Conservation (phyloP, 179 eudicot genomes). For the Kewa caespitosa region DNA sequence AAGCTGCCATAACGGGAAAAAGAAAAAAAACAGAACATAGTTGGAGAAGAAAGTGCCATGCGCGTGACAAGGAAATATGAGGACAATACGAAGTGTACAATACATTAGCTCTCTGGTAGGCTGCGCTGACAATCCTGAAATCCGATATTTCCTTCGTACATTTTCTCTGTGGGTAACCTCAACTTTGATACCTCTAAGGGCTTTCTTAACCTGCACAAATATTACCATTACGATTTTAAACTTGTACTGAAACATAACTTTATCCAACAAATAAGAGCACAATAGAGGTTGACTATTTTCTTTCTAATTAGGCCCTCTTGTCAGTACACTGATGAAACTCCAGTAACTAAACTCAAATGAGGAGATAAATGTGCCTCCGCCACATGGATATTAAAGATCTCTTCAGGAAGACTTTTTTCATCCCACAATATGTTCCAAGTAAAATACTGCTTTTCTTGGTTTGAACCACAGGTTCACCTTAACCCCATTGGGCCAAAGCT, state of each 20-base stretch:
- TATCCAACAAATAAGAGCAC: neutral
- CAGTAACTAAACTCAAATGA: neutral
- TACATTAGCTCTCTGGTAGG: slow-evolving; percentile 84
- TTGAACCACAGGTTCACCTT: no score
- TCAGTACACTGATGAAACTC: neutral
- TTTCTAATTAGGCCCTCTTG: neutral
- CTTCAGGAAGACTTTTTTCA: neutral
- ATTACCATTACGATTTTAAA: slow-evolving; percentile 14
- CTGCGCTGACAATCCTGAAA: slow-evolving; percentile 77
- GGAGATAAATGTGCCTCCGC: neutral
- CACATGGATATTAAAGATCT: neutral
- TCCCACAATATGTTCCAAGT: neutral
- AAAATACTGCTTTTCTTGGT: neutral
- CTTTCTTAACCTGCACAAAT: slow-evolving; percentile 65
- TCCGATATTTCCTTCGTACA: slow-evolving; percentile 71
- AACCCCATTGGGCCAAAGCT: no score
- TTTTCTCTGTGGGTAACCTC: slow-evolving; percentile 80
- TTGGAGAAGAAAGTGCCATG: slow-evolving; percentile 8
- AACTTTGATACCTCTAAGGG: slow-evolving; percentile 82
- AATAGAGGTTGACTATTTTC: neutral
- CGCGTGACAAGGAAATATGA: neutral
- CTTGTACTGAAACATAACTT: neutral
- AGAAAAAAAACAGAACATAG: slow-evolving; percentile 4
- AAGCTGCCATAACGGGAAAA: slow-evolving; percentile 36
- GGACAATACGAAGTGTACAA: neutral